Conservation (phyloP, 495 filamentous ascomycete genomes). For the Aspergillus kassunensis region DNA sequence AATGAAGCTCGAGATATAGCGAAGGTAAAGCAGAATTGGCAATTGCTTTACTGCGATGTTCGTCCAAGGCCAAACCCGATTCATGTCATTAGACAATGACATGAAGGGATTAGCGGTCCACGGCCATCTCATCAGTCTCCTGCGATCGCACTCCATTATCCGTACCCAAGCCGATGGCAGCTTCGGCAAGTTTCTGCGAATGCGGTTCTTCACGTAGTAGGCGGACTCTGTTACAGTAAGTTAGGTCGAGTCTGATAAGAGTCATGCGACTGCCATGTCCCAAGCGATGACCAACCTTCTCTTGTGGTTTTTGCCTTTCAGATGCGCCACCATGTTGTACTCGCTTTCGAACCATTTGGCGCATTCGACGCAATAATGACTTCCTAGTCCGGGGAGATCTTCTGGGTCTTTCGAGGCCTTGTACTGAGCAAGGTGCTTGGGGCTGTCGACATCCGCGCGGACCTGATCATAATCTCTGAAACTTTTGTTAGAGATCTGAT, state of each 20-base stretch:
- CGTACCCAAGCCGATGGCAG: conserved; percentile 64
- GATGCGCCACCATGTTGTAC: conserved; percentile 67
- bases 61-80: not conserved
- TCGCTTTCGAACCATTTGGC: conserved; percentile 95
- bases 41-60: conserved; percentile 7
- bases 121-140: conserved; percentile 27
- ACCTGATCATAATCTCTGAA: conserved; percentile 84
- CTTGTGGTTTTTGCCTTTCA: conserved; percentile 88
- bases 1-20: not conserved
- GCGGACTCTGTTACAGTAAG: conserved; percentile 53
- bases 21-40: not conserved
- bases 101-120: conserved; percentile 29
- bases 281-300: conserved; percentile 57
- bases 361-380: conserved; percentile 87
- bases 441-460: conserved; percentile 67
- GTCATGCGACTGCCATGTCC: not conserved
- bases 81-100: not conserved
- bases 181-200: conserved; percentile 79
- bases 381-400: conserved; percentile 80
- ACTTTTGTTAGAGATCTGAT: not conserved
- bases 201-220: conserved; percentile 77
- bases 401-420: conserved; percentile 75
- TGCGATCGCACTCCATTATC: conserved; percentile 54
- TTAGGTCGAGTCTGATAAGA: conserved; percentile 4
- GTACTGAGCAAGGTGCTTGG: conserved; percentile 72